A percentile compares a stretch with the other conserved stretches of the same genome.
Conservation (phyloP, 148 eudicot genomes). For the Cornus controversa region DNA sequence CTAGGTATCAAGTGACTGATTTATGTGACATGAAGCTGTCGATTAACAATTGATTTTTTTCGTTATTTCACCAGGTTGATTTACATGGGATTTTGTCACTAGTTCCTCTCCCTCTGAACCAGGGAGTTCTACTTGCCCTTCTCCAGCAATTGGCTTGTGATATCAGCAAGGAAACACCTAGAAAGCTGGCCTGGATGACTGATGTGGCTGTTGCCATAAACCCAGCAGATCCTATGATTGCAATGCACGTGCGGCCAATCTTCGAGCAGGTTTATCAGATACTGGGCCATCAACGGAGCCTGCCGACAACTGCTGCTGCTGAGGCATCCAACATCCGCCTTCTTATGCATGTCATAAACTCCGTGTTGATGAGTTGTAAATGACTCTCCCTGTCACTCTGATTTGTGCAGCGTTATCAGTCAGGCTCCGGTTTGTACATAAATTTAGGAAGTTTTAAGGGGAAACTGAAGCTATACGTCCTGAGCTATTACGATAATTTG, state of each 20-base stretch:
- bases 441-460: background rate
- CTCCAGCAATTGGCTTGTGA: constrained; percentile 1
- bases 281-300: background rate
- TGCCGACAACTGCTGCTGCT: background rate
- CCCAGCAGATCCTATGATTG: constrained; percentile 1
- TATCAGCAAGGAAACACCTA: background rate
- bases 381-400: background rate
- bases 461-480: background rate
- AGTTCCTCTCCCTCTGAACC: background rate
- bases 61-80: background rate
- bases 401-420: background rate
- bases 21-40: background rate
- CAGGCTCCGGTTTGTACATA: background rate
- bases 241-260: background rate
- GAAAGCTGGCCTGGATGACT: background rate
- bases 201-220: background rate
- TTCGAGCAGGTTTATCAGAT: background rate
- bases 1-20: background rate
- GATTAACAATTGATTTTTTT: background rate
- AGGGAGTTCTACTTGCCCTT: background rate
- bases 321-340: background rate
- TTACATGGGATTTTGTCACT: background rate
- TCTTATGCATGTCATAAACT: background rate
- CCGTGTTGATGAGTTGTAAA: background rate
- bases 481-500: background rate